phyloP scores from a whole-genome alignment of 345 rosid genomes.

The Populus euphratica region DNA sequence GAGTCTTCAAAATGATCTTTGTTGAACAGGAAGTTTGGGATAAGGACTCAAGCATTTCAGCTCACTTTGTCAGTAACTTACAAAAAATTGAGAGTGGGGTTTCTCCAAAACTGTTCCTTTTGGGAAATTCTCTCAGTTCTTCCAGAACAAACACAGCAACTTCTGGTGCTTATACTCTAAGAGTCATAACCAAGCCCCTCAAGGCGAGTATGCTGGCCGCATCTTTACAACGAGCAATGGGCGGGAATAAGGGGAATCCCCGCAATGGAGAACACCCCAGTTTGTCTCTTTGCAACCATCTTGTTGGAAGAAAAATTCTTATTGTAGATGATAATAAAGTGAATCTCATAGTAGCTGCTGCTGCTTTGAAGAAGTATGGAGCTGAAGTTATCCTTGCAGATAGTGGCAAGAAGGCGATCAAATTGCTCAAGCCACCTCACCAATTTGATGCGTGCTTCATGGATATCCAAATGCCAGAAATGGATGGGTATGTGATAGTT shows the following conservation, averaged over 20 bases:
- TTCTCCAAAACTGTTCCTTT: conserved; percentile 54
- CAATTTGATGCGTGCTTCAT: conserved; percentile 92
- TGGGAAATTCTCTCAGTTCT: conserved; percentile 52
- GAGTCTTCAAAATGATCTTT: conserved; percentile 49
- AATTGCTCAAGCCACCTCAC: conserved; percentile 69
- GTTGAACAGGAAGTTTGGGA: conserved; percentile 89
- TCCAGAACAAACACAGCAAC: conserved; percentile 22
- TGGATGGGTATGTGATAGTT: conserved; percentile 73
- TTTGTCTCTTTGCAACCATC: conserved; percentile 55
- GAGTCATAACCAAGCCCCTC: conserved; percentile 71
- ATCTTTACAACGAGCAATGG: conserved; percentile 70
- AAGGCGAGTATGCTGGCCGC: conserved; percentile 85
- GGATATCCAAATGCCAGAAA: conserved; percentile 98
- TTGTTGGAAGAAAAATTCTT: conserved; percentile 70
- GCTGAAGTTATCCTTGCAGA: conserved; percentile 78
- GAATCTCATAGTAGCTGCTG: conserved; percentile 86
- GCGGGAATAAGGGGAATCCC: conserved; percentile 53
- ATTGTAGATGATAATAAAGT: conserved; percentile 83
- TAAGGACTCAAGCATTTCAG: conserved; percentile 39
- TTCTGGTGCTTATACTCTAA: conserved; percentile 32
- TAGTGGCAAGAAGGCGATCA: conserved; percentile 63
- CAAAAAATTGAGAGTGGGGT: conserved; percentile 25
- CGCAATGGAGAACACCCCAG: conserved; percentile 60
- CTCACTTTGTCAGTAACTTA: conserved; percentile 39
- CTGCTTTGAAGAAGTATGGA: conserved; percentile 86